Evolutionary conservation across 2,329 filamentous ascomycete species (phyloP), one percentile per base, ranked within the genome.

Genomic region (Paradendryphiella salina): DNA sequence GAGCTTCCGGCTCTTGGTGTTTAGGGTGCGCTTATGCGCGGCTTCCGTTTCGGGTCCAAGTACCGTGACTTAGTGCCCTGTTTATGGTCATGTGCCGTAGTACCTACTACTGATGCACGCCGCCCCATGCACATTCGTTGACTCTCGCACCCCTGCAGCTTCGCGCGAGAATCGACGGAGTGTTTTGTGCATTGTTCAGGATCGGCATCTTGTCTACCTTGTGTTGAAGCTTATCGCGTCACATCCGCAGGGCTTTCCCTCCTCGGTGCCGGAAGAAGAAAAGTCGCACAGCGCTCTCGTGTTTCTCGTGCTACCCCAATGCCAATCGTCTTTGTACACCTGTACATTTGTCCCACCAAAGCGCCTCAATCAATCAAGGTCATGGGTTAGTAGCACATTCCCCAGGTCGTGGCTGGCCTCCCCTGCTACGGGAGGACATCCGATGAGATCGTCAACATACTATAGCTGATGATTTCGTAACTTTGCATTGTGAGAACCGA

Each of bases 331-430:
- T 18, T 42, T 11, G 44, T 46, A 44, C 44, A 46, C 23, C 45
- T 44, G 52, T 54, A 44, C 46, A 46, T 17, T 42, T 41, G 50
- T 54, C 41, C 44, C 33, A 56, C 54, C 29, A 18, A 31, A 5
- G 20, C 17, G 10, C 42, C 33, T 31, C 45, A 26, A 28, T 46
- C 43, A 52, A 42, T 56, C 36, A 52, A 52, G 29, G 41, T 46
- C 38, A 39, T 33, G 47, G 39, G 43, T 48, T 48, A 46, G 23
- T 37, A 23, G 38, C 36, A 54, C 41, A 40, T 50, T 17, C 33
- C 20, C 21, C 31, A 36, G 39, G 37, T 53, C 36, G 23, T 50
- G 36, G 23, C 23, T 9, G 23, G 23, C 23, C 23, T 26, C 23
- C 23, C 23, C 23, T 26, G 23, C 23, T 10, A 26, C 6, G 10